A percentile compares a stretch with the other conserved stretches of the same genome.
These are phyloP conservation scores for Cyberlindnera maritima DNA, from an alignment of 805 yeast genomes.

Conservation along the genomic window DNA sequence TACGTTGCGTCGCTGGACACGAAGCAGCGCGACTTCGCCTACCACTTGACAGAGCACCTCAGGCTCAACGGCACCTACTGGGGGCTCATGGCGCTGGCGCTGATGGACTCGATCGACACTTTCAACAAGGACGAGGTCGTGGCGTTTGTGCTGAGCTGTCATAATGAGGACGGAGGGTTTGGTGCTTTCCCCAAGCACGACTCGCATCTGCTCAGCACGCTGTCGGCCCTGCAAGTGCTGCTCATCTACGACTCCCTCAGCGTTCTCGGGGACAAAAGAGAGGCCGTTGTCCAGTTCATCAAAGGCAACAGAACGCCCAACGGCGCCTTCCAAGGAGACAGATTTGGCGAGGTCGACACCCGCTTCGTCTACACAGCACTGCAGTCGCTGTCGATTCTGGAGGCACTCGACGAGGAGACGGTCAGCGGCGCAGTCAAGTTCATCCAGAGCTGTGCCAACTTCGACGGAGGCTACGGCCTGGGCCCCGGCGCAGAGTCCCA, in stretches of 20 bases:
- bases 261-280: slow-evolving; percentile 29
- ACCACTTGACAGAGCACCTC: slow-evolving; percentile 88
- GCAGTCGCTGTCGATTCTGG: slow-evolving; percentile 69
- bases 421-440: slow-evolving; percentile 64
- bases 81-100: slow-evolving; percentile 80
- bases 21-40: slow-evolving; percentile 60
- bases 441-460: slow-evolving; percentile 71
- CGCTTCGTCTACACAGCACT: slow-evolving; percentile 84
- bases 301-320: slow-evolving; percentile 33
- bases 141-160: slow-evolving; percentile 68
- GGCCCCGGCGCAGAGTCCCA: slow-evolving; percentile 95
- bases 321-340: slow-evolving; percentile 89
- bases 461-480: slow-evolving; percentile 95
- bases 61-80: slow-evolving; percentile 91
- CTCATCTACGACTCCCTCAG: slow-evolving; percentile 62
- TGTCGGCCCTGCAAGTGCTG: slow-evolving; percentile 83
- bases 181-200: slow-evolving; percentile 90
- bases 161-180: slow-evolving; percentile 71
- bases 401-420: slow-evolving; percentile 51
- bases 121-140: slow-evolving; percentile 63
- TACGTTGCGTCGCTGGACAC: slow-evolving; percentile 56
- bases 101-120: slow-evolving; percentile 53
- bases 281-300: slow-evolving; percentile 36
- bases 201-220: slow-evolving; percentile 78
- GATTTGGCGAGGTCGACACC: slow-evolving; percentile 90